Base-by-base conservation (phyloP, 2,329 filamentous ascomycete species). In the Penicillium sp. region DNA sequence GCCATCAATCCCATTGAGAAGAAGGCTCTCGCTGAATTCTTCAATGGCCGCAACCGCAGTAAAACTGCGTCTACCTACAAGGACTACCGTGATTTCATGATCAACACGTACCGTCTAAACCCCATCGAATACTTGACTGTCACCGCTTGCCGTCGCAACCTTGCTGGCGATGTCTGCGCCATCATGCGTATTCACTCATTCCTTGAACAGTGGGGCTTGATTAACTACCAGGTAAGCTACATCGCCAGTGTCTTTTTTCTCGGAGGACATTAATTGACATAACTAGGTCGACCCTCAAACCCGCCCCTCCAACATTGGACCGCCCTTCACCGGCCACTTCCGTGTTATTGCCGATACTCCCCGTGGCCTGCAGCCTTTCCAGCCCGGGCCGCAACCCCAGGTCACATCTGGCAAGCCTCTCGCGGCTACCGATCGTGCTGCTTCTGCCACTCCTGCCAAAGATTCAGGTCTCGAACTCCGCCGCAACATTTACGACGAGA, bases 121-220 rank as follows among this genome's bases (percentile, higher is more conserved):
- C 94, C 94, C 5, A 83, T 91, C 49, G 94, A 99, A 73, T 99
- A 99, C 68, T 81, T 99, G 50, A 99, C 94, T 5, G 93, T 99
- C 49, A 99, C 94, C 10, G 94, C 94, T 46, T 99, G 94, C 71
- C 84, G 94, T 59, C 85, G 94, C 62, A 99, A 99, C 71, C 76
- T 99, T 67, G 94, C 94, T 21, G 94, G 94, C 60, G 94, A 99
- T 74, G 94, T 99, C 29, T 99, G 94, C 76, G 93, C 94, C 36
- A 99, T 99, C 64, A 99, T 99, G 94, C 87, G 94, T 60, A 93
- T 99, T 16, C 94, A 99, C 74, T 89, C 91, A 15, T 99, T 99
- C 76, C 81, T 99, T 33, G 94, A 99, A 76, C 93, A 97, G 71
- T 99, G 94, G 94, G 94, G 94, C 7, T 79, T 99, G 66, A 96